These are phyloP conservation scores for Eragrostis curvula DNA, from an alignment of 176 grass and related monocot species.

Conservation along the genomic window DNA sequence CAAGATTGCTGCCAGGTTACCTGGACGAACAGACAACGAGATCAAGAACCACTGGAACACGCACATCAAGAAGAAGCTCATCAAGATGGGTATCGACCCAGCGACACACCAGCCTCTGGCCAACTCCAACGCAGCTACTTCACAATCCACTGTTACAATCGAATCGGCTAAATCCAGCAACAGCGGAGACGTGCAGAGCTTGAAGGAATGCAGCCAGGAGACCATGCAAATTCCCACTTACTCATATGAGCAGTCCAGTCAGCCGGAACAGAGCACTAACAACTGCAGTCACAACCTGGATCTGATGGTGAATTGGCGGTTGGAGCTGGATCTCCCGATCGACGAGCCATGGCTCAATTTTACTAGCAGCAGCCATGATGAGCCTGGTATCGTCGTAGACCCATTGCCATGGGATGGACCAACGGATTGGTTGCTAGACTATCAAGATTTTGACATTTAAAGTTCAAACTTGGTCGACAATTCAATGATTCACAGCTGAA, in stretches of 20 bases:
- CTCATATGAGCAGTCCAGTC: conserved; percentile 40
- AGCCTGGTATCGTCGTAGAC: not conserved
- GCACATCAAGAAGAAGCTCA: conserved; percentile 87
- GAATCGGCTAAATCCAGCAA: conserved; percentile 41
- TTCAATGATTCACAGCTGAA: conserved; percentile 26
- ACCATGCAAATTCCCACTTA: conserved; percentile 1
- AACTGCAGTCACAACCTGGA: conserved; percentile 8
- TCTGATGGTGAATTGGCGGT: conserved; percentile 43
- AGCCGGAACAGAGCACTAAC: conserved; percentile 32
- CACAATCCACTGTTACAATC: not conserved
- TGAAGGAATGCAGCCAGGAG: conserved; percentile 8
- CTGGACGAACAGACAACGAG: conserved; percentile 81
- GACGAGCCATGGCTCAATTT: conserved; percentile 63
- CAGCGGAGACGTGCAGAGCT: not conserved
- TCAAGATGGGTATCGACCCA: conserved; percentile 76
- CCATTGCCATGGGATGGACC: conserved; percentile 36
- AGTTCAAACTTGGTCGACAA: conserved; percentile 15
- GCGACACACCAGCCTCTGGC: conserved; percentile 59
- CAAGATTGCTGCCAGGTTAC: conserved; percentile 77
- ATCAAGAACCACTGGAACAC: conserved; percentile 98
- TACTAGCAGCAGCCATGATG: not conserved
- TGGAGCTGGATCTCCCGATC: conserved; percentile 49
- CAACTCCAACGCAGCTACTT: conserved; percentile 17
- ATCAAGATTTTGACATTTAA: conserved; percentile 51
- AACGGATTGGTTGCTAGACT: conserved; percentile 85